These are phyloP conservation scores for Didymella exigua DNA, from an alignment of 2,329 filamentous ascomycete genomes.

Conservation along the genomic window DNA sequence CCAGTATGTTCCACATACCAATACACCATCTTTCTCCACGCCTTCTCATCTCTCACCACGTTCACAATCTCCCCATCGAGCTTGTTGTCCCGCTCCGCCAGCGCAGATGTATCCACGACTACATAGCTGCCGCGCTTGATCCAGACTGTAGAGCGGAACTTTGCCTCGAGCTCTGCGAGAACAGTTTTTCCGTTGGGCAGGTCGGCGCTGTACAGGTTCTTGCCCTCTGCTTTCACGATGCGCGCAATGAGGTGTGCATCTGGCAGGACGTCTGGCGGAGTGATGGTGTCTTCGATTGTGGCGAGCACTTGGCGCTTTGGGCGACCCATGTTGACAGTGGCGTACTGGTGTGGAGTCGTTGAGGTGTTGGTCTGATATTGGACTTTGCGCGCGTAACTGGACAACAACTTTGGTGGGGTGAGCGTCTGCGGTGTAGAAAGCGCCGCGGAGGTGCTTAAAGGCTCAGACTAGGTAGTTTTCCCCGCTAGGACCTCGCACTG, in stretches of 20 bases:
- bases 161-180: slow-evolving; percentile 79
- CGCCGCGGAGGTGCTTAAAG: not conserved
- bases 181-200: slow-evolving; percentile 67
- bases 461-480: slow-evolving; percentile 13
- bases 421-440: not conserved
- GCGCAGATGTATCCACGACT: slow-evolving; percentile 72
- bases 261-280: slow-evolving; percentile 61
- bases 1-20: slow-evolving; percentile 59
- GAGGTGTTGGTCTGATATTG: not conserved
- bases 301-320: slow-evolving; percentile 79
- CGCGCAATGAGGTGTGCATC: slow-evolving; percentile 70
- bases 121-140: slow-evolving; percentile 89
- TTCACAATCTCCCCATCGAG: slow-evolving; percentile 90
- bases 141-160: slow-evolving; percentile 92
- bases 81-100: slow-evolving; percentile 73
- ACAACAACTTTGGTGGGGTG: slow-evolving; percentile 17
- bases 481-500: slow-evolving; percentile 9
- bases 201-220: slow-evolving; percentile 83
- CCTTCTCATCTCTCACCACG: slow-evolving; percentile 87
- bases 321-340: slow-evolving; percentile 63
- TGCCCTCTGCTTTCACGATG: slow-evolving; percentile 82
- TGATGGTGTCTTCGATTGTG: slow-evolving; percentile 73
- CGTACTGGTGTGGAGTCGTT: not conserved
- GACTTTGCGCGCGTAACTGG: not conserved
- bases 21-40: slow-evolving; percentile 86